Conservation (phyloP, 2,329 filamentous ascomycete species). For the Aspergillus ustus region DNA sequence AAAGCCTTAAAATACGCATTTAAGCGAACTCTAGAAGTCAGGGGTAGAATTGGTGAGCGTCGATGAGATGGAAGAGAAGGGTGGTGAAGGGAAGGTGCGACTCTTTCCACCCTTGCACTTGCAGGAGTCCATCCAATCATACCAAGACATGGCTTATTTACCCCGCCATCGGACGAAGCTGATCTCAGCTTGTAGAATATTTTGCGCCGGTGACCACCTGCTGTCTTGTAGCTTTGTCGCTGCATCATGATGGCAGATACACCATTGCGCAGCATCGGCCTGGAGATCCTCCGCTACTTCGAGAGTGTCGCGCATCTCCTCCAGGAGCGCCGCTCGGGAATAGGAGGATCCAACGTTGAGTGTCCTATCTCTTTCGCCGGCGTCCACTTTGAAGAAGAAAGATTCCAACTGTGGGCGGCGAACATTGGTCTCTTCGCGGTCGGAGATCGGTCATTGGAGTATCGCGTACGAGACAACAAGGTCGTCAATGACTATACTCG, state of each 20-base stretch:
- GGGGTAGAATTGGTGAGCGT: no score
- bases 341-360: neutral
- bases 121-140: no score
- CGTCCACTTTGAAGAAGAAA: neutral
- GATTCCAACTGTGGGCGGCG: slow-evolving; percentile 4
- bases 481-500: neutral
- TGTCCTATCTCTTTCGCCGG: neutral
- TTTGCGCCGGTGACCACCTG: no score
- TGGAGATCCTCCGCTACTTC: neutral
- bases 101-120: neutral
- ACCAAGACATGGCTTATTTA: no score
- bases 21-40: no score
- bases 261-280: neutral
- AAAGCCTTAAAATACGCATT: neutral
- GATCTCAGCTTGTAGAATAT: no score
- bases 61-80: no score
- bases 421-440: neutral
- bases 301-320: neutral
- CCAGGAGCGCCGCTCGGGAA: no score
- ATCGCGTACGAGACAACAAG: neutral
- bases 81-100: neutral
- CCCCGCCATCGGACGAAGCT: no score
- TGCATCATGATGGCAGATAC: no score
- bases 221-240: no score
- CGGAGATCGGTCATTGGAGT: slow-evolving; percentile 2